Evolutionary conservation across 805 yeast genomes (phyloP).

Genomic region (Metschnikowia colocasiae): DNA sequence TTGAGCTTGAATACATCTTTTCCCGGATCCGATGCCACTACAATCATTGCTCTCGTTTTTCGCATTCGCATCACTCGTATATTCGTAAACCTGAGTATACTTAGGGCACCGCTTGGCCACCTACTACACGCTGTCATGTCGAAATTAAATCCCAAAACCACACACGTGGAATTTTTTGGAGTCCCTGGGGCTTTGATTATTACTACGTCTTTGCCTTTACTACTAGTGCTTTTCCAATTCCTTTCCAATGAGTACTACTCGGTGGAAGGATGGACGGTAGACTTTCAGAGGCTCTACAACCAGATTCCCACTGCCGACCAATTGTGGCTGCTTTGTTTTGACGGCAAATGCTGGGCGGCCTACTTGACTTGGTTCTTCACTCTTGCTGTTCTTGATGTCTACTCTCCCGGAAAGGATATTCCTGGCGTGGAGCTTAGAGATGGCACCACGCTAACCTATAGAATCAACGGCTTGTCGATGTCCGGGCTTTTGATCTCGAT

Average conservation of each 20-base stretch:
- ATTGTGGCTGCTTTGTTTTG: conserved; percentile 34
- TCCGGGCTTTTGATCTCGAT: conserved; percentile 35
- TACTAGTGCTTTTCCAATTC: conserved; percentile 57
- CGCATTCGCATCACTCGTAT: conserved; percentile 3
- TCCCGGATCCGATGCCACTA: no score
- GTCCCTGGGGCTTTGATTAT: conserved; percentile 66
- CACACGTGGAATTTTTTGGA: conserved; percentile 74
- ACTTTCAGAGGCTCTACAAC: conserved; percentile 33
- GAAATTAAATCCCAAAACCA: conserved; percentile 68
- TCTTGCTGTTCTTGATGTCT: conserved; percentile 59
- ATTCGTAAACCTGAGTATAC: background rate
- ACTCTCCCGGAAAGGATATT: conserved; percentile 60
- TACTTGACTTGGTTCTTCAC: conserved; percentile 72
- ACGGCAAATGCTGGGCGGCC: conserved; percentile 52
- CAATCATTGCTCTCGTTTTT: background rate
- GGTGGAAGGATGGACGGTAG: conserved; percentile 45
- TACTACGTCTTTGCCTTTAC: conserved; percentile 61
- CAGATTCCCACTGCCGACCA: conserved; percentile 31
- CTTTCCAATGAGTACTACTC: conserved; percentile 59
- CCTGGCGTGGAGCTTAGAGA: conserved; percentile 74
- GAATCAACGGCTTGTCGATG: conserved; percentile 74
- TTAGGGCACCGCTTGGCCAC: background rate
- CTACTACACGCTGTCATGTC: conserved; percentile 9
- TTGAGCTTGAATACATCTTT: no score
- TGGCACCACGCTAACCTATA: conserved; percentile 65